phyloP scores from a whole-genome alignment of 1,284 basidiomycete species.

The Trametes polyzona region DNA sequence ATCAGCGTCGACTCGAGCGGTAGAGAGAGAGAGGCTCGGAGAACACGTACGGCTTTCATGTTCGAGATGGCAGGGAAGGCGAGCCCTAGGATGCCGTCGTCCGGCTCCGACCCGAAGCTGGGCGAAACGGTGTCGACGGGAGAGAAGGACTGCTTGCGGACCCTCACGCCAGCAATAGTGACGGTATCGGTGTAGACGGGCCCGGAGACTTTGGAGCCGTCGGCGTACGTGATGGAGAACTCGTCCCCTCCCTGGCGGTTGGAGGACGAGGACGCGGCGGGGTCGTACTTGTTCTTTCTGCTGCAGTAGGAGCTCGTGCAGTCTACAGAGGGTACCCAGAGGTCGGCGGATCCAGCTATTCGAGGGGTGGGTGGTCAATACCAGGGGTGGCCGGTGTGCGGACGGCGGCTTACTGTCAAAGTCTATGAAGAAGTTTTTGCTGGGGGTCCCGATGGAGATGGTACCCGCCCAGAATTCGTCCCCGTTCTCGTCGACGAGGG shows the following conservation, averaged over 20 bases:
- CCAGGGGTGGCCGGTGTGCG: background rate
- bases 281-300: constrained; percentile 29
- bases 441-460: constrained; percentile 34
- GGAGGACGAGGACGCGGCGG: constrained; percentile 22
- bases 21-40: too few relatives aligned
- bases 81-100: constrained; percentile 35
- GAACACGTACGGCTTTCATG: constrained; percentile 18
- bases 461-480: constrained; percentile 34
- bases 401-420: constrained; percentile 25
- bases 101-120: constrained; percentile 21
- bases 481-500: constrained; percentile 29
- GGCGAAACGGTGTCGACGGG: constrained; percentile 25
- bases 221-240: constrained; percentile 48
- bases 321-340: constrained; percentile 33
- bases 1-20: too few relatives aligned
- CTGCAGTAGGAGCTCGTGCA: constrained; percentile 28
- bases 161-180: constrained; percentile 26
- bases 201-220: constrained; percentile 49
- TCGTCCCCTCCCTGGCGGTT: constrained; percentile 17
- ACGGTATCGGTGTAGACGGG: constrained; percentile 48
- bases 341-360: constrained; percentile 33
- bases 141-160: constrained; percentile 29
- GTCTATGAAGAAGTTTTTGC: constrained; percentile 32
- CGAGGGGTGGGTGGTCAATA: too few relatives aligned
- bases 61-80: constrained; percentile 33